Evolutionary conservation across 1,139 yeast species (phyloP).

Genomic region (Protomyces pachydermus): DNA sequence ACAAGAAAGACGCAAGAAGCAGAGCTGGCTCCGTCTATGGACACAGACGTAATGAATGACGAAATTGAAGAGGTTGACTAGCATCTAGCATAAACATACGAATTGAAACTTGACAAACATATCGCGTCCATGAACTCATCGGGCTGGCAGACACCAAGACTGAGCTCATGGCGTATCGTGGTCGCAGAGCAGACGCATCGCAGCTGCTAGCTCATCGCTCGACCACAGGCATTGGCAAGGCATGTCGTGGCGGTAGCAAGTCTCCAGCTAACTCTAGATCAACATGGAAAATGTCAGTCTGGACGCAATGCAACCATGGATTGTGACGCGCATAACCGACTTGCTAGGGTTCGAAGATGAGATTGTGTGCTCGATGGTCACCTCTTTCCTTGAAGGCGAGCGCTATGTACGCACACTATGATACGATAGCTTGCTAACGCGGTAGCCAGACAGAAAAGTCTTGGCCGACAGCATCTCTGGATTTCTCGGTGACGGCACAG

Average conservation of each 20-base stretch:
- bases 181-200: not conserved
- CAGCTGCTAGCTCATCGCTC: not conserved
- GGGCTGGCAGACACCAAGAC: no score
- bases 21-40: no score
- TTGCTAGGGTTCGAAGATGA: constrained; percentile 31
- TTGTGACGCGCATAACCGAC: constrained; percentile 29
- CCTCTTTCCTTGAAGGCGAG: constrained; percentile 27
- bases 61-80: not conserved
- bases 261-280: constrained; percentile 4
- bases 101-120: no score
- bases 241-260: not conserved
- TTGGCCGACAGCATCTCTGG: constrained; percentile 34
- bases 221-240: not conserved
- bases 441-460: constrained; percentile 31
- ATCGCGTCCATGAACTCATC: no score
- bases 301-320: constrained; percentile 33
- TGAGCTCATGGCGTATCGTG: not conserved
- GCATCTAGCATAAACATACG: not conserved
- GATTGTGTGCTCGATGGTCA: constrained; percentile 31
- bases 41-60: not conserved
- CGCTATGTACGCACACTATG: not conserved
- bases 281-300: constrained; percentile 31
- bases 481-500: constrained; percentile 34
- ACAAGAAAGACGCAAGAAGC: no score
- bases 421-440: not conserved